Conservation (phyloP, 441 rosid genomes). For the Manihot esculenta region DNA sequence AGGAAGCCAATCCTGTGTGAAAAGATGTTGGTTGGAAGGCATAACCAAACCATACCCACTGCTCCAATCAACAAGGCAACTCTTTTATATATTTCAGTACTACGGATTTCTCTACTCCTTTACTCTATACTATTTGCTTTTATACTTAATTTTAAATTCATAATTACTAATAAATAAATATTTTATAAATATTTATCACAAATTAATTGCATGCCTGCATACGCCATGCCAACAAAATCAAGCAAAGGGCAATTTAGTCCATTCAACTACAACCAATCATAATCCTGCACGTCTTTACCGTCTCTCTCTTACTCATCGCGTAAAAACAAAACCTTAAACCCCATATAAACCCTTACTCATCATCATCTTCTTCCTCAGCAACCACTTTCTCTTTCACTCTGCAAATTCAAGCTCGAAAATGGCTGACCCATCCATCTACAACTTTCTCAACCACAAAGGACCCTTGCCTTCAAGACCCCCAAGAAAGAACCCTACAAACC, state of each 20-base stretch:
- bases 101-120: too few relatives aligned
- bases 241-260: conserved; percentile 28
- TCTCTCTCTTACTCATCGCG: conserved; percentile 1
- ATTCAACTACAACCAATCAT: conserved; percentile 21
- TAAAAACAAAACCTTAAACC: conserved; percentile 40
- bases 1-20: too few relatives aligned
- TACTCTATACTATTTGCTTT: too few relatives aligned
- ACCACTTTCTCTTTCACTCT: conserved; percentile 15
- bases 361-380: not conserved
- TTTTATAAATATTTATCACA: too few relatives aligned
- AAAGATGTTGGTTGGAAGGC: too few relatives aligned
- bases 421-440: conserved; percentile 63
- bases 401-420: conserved; percentile 27
- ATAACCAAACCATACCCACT: not conserved
- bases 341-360: conserved; percentile 26
- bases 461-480: conserved; percentile 25
- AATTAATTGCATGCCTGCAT: too few relatives aligned
- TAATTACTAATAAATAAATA: too few relatives aligned
- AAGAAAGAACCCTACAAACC: conserved; percentile 22
- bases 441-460: conserved; percentile 41
- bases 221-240: not conserved
- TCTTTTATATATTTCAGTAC: not conserved
- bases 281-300: not conserved
- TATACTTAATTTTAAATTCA: too few relatives aligned
- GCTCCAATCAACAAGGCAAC: conserved; percentile 20